Conservation (phyloP, 139 green algal genomes). For the Monoraphidium neglectum region DNA sequence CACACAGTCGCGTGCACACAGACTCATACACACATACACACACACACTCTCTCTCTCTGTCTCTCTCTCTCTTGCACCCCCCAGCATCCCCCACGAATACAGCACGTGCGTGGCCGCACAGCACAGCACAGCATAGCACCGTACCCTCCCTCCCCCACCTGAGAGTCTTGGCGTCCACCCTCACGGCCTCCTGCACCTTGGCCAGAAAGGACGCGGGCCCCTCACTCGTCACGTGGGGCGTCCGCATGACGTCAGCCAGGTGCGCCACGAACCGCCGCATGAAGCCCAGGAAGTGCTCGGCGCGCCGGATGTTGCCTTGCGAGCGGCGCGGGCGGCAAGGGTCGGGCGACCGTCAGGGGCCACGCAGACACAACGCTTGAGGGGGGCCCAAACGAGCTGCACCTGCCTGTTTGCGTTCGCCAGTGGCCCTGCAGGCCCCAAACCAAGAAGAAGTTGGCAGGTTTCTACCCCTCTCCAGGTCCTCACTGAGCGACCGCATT, state of each 20-base stretch:
- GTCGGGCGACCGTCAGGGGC: background rate
- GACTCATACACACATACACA: no score
- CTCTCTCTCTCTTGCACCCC: no score
- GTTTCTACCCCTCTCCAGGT: no score
- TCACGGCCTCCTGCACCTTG: constrained; percentile 58
- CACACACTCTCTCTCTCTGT: no score
- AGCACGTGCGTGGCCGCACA: background rate
- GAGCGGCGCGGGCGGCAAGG: constrained; percentile 1
- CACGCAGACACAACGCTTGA: no score
- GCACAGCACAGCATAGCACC: background rate
- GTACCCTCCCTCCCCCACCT: constrained; percentile 23
- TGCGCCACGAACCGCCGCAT: constrained; percentile 91
- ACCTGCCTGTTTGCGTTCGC: no score
- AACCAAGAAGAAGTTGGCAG: no score
- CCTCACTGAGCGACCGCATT: no score
- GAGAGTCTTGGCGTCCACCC: constrained; percentile 71
- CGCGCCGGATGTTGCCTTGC: constrained; percentile 93
- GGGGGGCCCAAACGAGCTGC: no score
- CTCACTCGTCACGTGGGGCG: constrained; percentile 48
- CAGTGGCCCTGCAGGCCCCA: no score
- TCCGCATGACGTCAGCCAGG: constrained; percentile 59
- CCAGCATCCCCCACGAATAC: no score
- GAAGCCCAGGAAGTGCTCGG: constrained; percentile 98
- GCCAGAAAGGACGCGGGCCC: constrained; percentile 83
- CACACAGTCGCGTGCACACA: no score